phyloP scores from a whole-genome alignment of 768 basidiomycete genomes.

The Mrakia gelida region DNA sequence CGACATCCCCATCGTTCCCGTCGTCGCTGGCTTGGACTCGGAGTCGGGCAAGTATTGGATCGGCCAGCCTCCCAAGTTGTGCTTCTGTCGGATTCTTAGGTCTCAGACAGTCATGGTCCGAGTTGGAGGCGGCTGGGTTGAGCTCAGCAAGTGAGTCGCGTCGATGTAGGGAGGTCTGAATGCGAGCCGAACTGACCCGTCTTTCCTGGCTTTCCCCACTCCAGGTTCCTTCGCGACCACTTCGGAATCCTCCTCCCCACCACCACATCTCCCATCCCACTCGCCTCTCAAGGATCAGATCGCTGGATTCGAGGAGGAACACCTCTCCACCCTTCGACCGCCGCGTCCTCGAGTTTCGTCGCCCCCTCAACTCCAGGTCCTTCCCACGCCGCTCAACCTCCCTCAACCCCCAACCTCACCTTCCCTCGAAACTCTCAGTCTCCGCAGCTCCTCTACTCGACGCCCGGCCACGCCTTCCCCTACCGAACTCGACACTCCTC shows the following conservation, averaged over 20 bases:
- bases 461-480: neutral
- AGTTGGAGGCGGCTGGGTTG: slow-evolving; percentile 32
- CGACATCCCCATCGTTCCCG: slow-evolving; percentile 29
- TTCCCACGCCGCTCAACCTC: neutral
- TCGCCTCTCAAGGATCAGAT: neutral
- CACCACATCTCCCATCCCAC: neutral
- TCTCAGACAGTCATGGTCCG: slow-evolving; percentile 33
- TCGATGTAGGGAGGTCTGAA: neutral
- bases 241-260: slow-evolving; percentile 19
- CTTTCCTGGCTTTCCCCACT: neutral
- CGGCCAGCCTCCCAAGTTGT: slow-evolving; percentile 30
- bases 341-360: neutral
- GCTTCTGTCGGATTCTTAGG: slow-evolving; percentile 30
- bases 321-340: neutral
- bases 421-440: slow-evolving; percentile 8
- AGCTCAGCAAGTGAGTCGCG: slow-evolving; percentile 28
- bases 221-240: slow-evolving; percentile 26
- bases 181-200: neutral
- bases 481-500: slow-evolving; percentile 7
- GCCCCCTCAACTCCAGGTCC: slow-evolving; percentile 2
- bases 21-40: slow-evolving; percentile 3
- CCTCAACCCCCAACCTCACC: neutral
- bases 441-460: neutral
- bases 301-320: slow-evolving; percentile 11
- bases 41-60: slow-evolving; percentile 33